Base-by-base conservation (phyloP, 73 alveolate species). In the Paramecium octaurelia region DNA sequence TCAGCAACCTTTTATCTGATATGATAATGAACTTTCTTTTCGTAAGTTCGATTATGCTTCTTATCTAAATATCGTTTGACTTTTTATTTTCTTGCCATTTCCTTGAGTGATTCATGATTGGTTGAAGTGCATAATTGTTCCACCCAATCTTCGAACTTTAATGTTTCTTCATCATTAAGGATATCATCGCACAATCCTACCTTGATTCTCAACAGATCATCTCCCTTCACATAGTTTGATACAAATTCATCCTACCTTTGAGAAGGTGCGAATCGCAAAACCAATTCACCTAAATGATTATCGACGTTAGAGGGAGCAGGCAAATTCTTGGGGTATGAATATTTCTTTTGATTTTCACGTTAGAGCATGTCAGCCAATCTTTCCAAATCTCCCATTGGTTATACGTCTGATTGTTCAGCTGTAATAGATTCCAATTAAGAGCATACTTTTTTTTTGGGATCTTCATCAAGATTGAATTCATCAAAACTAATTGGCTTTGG, bases 1-100 rank as follows among this genome's bases (percentile, higher is more conserved):
- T 88, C 94, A 43, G 94, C 94, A 9, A 88, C 94, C 23, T 88
- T 88, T 64, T 88, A 31, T 88, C 94, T 88, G 8, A 88, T 80
- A 71, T 88, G 91, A 70, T 88, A 88, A 68, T 76, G 87, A 42
- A 88, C 87, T 69, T 88, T 88, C 94, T 88, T 88, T 54, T 88
- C 71, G 34, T 88, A 88, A 57, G 94, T 70, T 70, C 94, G 27
- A 44, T 80, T 88, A 18, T 88, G 86, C 48, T 80, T 88, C 29
- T 88, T 88, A 29, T 88, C 94, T 38, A 70, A 44, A 58, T 88
- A 88, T 70, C 87, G 76, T 24, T 88, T 68, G 24, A 88, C 87
- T 64, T 88, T 88, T 35, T 88, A 42, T 36, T 70, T 88, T 88
- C 94, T 88, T 70, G 86, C 94, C 88, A 70, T 80, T 48, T 88